These are phyloP conservation scores for Ceratocystis huliohia DNA, from an alignment of 2,329 filamentous ascomycete species.

Conservation along the genomic window DNA sequence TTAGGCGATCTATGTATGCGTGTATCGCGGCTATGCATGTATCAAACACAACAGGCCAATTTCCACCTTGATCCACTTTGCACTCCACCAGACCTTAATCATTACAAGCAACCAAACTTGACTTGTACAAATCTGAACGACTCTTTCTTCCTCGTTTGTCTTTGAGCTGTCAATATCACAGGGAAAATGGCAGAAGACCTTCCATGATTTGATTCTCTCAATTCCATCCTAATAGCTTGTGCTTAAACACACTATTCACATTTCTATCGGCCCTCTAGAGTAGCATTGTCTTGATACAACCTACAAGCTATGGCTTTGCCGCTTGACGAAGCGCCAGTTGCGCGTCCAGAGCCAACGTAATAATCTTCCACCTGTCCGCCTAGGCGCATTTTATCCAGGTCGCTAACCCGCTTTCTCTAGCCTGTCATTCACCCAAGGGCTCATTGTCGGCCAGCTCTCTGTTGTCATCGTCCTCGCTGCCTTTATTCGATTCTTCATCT, in stretches of 20 bases:
- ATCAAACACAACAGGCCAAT: background rate
- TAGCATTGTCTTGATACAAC: background rate
- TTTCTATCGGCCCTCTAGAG: background rate
- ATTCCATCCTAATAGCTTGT: background rate
- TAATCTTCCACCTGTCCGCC: constrained; percentile 22
- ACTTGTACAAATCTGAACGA: background rate
- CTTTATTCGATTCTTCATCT: constrained; percentile 99
- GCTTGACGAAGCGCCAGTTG: constrained; percentile 17
- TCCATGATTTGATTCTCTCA: background rate
- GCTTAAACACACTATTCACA: background rate
- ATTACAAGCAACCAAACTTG: background rate
- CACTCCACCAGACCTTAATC: background rate
- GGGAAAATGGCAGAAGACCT: background rate
- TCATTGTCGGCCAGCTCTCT: constrained; percentile 84
- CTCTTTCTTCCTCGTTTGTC: background rate
- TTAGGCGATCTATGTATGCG: background rate
- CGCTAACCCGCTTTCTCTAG: constrained; percentile 32
- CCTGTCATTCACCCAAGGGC: constrained; percentile 82
- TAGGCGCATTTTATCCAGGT: background rate
- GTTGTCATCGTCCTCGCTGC: constrained; percentile 81
- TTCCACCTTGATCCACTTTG: constrained; percentile 2
- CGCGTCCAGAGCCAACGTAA: constrained; percentile 36
- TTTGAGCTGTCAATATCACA: background rate
- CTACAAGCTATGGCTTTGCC: constrained; percentile 15
- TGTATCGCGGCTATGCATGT: background rate